A percentile compares a stretch with the other conserved stretches of the same genome.
These are phyloP conservation scores for Boletus edulis DNA, from an alignment of 768 basidiomycete genomes.

Conservation along the genomic window DNA sequence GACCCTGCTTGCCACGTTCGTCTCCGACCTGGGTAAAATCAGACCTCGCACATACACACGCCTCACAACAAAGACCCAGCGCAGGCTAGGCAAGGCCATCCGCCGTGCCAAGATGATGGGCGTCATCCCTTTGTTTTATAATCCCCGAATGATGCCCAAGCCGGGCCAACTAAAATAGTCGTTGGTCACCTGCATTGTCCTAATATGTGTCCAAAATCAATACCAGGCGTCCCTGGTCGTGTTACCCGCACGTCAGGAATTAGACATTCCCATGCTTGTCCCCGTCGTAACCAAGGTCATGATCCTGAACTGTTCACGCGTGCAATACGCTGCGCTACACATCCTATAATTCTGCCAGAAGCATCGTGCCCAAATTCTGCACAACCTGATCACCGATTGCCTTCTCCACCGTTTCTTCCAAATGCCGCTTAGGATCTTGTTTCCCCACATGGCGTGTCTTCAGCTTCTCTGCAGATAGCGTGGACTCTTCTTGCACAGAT, in stretches of 20 bases:
- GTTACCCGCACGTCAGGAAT: neutral
- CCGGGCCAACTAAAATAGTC: constrained; percentile 7
- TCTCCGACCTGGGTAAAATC: constrained; percentile 82
- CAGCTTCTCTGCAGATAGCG: constrained; percentile 88
- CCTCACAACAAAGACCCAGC: constrained; percentile 77
- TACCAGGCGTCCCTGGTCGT: constrained; percentile 7
- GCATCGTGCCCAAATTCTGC: constrained; percentile 92
- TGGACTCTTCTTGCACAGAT: constrained; percentile 96
- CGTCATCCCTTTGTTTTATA: constrained; percentile 56
- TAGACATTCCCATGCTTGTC: neutral
- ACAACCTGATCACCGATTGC: constrained; percentile 98
- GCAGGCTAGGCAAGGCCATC: constrained; percentile 79
- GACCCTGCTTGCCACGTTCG: constrained; percentile 50
- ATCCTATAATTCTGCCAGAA: constrained; percentile 81
- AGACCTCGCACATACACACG: constrained; percentile 62
- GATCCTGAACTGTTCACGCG: neutral
- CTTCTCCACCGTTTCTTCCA: constrained; percentile 96
- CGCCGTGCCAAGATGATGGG: constrained; percentile 92
- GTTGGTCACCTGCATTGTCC: neutral
- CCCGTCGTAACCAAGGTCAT: too few relatives aligned
- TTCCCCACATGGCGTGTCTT: constrained; percentile 98
- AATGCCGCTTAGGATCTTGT: constrained; percentile 96
- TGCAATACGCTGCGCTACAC: neutral
- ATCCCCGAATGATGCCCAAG: constrained; percentile 25
- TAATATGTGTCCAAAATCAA: neutral